These are phyloP conservation scores for Pezizomycotina sp. DNA, from an alignment of 2,329 filamentous ascomycete species.

Conservation along the genomic window DNA sequence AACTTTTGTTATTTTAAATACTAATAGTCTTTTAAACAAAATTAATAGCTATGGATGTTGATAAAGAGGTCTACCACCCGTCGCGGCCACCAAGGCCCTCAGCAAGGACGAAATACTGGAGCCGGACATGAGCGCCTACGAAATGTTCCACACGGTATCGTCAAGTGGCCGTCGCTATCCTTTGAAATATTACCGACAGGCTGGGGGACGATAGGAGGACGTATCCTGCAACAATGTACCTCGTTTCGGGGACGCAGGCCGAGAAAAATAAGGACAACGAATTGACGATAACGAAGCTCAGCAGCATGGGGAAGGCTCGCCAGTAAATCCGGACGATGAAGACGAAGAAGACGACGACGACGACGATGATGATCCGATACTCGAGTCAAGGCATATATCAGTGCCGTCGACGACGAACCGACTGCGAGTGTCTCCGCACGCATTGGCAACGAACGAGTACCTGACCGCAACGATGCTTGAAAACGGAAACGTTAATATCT, in stretches of 20 bases:
- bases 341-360: constrained; percentile 49
- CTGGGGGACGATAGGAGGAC: constrained; percentile 77
- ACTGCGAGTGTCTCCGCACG: constrained; percentile 58
- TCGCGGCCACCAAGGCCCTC: constrained; percentile 57
- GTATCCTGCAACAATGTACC: constrained; percentile 93
- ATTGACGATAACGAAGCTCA: constrained; percentile 91
- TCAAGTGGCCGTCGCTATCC: constrained; percentile 91
- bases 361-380: constrained; percentile 66
- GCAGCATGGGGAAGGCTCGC: constrained; percentile 76
- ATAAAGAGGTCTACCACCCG: constrained; percentile 89
- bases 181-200: constrained; percentile 80
- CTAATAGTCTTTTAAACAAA: constrained; percentile 20
- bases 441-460: constrained; percentile 57
- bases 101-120: constrained; percentile 79
- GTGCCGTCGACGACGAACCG: constrained; percentile 81
- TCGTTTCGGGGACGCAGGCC: constrained; percentile 86
- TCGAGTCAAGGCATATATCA: constrained; percentile 82
- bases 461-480: constrained; percentile 87
- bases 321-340: constrained; percentile 30
- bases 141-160: constrained; percentile 89
- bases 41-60: constrained; percentile 71
- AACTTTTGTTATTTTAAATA: neutral
- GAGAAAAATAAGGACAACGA: constrained; percentile 69
- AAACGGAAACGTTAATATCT: constrained; percentile 71
- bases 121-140: constrained; percentile 85